Evolutionary conservation across 495 filamentous ascomycete species (phyloP).

Genomic region (Lasiosphaeris hirsuta): DNA sequence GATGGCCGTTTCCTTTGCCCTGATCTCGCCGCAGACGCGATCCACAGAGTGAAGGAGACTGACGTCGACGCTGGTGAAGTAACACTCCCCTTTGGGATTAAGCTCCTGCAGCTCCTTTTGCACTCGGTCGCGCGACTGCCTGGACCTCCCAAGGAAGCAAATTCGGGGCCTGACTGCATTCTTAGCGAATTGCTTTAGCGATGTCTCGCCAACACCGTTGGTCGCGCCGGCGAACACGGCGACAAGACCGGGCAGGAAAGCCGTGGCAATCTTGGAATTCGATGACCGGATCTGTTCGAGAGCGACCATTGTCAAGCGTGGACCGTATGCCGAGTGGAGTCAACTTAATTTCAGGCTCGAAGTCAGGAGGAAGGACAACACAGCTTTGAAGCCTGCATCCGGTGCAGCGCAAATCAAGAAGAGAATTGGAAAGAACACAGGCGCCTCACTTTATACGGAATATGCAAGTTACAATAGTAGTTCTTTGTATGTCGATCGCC

Average conservation of each 20-base stretch:
- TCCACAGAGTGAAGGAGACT: conserved; percentile 58
- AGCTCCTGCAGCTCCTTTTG: conserved; percentile 39
- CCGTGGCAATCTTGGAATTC: conserved; percentile 34
- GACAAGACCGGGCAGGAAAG: conserved; percentile 41
- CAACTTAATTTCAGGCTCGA: no score
- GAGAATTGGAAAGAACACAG: no score
- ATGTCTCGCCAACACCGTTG: conserved; percentile 58
- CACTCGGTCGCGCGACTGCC: conserved; percentile 43
- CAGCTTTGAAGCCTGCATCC: no score
- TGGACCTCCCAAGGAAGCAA: conserved; percentile 45
- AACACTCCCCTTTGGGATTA: conserved; percentile 49
- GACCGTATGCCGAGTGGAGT: no score
- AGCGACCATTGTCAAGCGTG: conserved; percentile 34
- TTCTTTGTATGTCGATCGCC: no score
- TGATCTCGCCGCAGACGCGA: conserved; percentile 53
- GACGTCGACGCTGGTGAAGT: conserved; percentile 55
- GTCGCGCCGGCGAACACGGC: conserved; percentile 65
- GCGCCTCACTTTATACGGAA: no score
- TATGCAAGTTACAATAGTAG: no score
- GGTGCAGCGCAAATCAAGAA: no score
- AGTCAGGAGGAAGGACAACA: no score
- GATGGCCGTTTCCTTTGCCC: conserved; percentile 30
- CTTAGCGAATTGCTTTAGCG: conserved; percentile 54
- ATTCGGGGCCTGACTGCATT: conserved; percentile 36
- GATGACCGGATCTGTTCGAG: conserved; percentile 35